Evolutionary conservation across 805 yeast genomes (phyloP).

Genomic region (Myxozyma mucilagina): DNA sequence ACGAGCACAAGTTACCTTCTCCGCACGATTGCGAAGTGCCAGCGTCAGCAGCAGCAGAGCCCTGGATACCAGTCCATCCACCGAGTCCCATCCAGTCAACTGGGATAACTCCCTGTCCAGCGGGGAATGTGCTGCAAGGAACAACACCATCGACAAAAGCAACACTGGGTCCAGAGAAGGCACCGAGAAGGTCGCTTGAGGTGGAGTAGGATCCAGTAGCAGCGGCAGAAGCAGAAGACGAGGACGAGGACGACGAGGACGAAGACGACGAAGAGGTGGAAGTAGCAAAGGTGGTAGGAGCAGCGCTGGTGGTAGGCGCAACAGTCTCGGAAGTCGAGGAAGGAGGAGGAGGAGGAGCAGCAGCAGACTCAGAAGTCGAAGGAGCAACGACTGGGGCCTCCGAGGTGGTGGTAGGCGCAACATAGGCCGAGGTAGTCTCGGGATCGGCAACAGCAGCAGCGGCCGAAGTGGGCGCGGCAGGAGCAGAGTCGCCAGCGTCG

Average conservation of each 20-base stretch:
- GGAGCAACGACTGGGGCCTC: conserved; percentile 16
- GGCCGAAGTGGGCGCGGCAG: conserved; percentile 45
- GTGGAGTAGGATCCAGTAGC: conserved; percentile 37
- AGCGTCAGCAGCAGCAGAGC: conserved; percentile 56
- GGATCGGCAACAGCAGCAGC: conserved; percentile 36
- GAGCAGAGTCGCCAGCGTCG: conserved; percentile 13
- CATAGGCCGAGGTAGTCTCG: conserved; percentile 28
- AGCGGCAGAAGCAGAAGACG: conserved; percentile 37
- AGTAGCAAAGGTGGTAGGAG: conserved; percentile 33
- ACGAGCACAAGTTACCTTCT: conserved; percentile 94
- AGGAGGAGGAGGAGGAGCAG: conserved; percentile 41
- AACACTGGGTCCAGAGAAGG: conserved; percentile 57
- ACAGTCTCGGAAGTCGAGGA: conserved; percentile 37
- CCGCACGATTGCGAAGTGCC: conserved; percentile 65
- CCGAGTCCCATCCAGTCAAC: conserved; percentile 73
- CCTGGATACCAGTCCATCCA: conserved; percentile 78
- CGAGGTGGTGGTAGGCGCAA: conserved; percentile 23
- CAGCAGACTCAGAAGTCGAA: conserved; percentile 31
- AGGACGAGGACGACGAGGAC: conserved; percentile 21
- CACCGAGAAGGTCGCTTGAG: conserved; percentile 50
- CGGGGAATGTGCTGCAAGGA: conserved; percentile 69
- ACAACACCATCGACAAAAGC: conserved; percentile 72
- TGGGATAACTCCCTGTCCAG: conserved; percentile 80
- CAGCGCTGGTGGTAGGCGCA: conserved; percentile 30
- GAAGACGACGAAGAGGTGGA: conserved; percentile 30